Conservation (phyloP, 805 yeast species). For the Wickerhamiella qilinensis region DNA sequence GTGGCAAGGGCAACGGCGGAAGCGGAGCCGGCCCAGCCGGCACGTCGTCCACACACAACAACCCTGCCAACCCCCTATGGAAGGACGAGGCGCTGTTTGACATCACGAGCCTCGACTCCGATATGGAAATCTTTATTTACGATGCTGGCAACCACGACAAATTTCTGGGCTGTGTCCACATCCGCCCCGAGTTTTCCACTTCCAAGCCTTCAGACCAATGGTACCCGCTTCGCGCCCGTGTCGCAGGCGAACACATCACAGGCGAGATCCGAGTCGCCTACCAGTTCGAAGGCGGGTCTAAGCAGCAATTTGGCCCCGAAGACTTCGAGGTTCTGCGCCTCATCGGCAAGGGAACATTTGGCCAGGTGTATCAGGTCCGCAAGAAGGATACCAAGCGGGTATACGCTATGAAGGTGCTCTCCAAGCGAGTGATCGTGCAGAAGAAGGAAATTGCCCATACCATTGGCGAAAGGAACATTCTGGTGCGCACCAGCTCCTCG, state of each 20-base stretch:
- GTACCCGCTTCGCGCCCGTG: slow-evolving; percentile 59
- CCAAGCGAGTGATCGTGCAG: slow-evolving; percentile 87
- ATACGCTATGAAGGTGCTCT: slow-evolving; percentile 93
- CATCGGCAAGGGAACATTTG: neutral
- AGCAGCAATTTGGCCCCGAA: slow-evolving; percentile 68
- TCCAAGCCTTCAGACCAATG: slow-evolving; percentile 39
- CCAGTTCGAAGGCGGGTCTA: slow-evolving; percentile 51
- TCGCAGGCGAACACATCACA: slow-evolving; percentile 53
- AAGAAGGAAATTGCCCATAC: slow-evolving; percentile 98
- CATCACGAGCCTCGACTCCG: slow-evolving; percentile 65
- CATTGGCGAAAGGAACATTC: slow-evolving; percentile 87
- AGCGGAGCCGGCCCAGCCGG: neutral
- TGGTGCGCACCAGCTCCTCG: slow-evolving; percentile 81
- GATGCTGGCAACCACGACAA: slow-evolving; percentile 70
- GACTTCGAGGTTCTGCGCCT: slow-evolving; percentile 64
- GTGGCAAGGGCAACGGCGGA: too few relatives aligned
- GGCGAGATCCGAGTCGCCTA: slow-evolving; percentile 69
- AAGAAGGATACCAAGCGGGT: slow-evolving; percentile 80
- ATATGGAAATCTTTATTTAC: slow-evolving; percentile 78
- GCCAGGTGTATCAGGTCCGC: slow-evolving; percentile 55
- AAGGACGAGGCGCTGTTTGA: slow-evolving; percentile 87
- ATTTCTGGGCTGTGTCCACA: slow-evolving; percentile 68
- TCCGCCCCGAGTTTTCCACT: slow-evolving; percentile 13
- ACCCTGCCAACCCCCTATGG: slow-evolving; percentile 58
- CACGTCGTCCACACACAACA: too few relatives aligned